phyloP scores from a whole-genome alignment of 306 rosid genomes.

The Castanea mollissima region DNA sequence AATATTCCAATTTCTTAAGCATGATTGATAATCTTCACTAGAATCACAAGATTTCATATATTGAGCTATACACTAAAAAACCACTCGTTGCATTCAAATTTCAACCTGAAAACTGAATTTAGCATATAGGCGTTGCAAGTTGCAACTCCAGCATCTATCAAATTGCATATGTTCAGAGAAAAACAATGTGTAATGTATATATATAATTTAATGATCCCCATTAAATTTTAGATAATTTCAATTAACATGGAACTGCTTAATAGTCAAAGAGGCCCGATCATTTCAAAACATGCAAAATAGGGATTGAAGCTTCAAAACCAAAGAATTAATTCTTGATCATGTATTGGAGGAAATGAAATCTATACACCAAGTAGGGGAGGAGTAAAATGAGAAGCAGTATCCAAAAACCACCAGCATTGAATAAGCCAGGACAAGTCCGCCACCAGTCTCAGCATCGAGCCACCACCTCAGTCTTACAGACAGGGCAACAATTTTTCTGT shows the following conservation, averaged over 20 bases:
- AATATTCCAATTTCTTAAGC: no score
- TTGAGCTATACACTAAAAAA: no score
- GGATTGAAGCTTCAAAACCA: slow-evolving; percentile 41
- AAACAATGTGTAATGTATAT: background rate
- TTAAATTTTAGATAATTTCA: background rate
- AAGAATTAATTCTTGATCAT: slow-evolving; percentile 48
- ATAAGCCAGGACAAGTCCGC: background rate
- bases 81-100: no score
- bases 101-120: background rate
- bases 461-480: slow-evolving; percentile 74
- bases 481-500: slow-evolving; percentile 86
- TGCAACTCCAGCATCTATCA: slow-evolving; percentile 6
- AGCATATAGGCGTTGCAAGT: background rate
- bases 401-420: slow-evolving; percentile 5
- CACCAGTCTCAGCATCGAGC: slow-evolving; percentile 38
- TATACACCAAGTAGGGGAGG: slow-evolving; percentile 50
- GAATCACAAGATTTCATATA: no score
- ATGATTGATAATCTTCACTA: no score
- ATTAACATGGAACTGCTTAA: slow-evolving; percentile 16
- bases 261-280: slow-evolving; percentile 19
- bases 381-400: slow-evolving; percentile 18
- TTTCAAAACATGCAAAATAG: slow-evolving; percentile 29
- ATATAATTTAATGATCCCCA: background rate
- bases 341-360: slow-evolving; percentile 45
- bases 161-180: background rate